phyloP scores from a whole-genome alignment of 106 monocot genomes.

The Vanilla planifolia region DNA sequence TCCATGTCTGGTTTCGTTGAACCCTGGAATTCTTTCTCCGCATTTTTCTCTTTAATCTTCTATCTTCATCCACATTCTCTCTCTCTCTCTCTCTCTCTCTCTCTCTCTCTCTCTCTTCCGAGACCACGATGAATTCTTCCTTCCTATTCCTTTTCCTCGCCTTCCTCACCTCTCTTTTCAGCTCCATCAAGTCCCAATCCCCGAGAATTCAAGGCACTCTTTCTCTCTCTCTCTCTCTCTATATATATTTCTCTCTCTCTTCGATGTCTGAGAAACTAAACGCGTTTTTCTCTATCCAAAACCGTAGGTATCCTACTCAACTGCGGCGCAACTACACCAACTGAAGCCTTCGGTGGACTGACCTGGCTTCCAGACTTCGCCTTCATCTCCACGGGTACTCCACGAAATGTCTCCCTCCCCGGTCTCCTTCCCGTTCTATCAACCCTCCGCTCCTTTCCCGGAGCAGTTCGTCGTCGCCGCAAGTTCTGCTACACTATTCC shows the following conservation, averaged over 20 bases:
- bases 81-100: background rate
- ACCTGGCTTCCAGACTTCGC: conserved; percentile 44
- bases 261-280: too few relatives aligned
- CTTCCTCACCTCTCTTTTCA: background rate
- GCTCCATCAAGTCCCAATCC: background rate
- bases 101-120: background rate
- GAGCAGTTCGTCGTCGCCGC: conserved; percentile 14
- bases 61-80: background rate
- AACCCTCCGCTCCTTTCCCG: conserved; percentile 69
- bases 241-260: background rate
- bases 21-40: too few relatives aligned
- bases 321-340: conserved; percentile 36
- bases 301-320: conserved; percentile 33
- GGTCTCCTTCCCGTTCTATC: conserved; percentile 52
- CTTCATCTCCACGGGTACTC: conserved; percentile 34
- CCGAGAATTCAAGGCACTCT: conserved; percentile 3
- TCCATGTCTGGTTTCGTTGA: too few relatives aligned
- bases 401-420: conserved; percentile 25
- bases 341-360: conserved; percentile 13
- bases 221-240: background rate
- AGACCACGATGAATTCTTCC: background rate
- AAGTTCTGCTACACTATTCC: conserved; percentile 81
- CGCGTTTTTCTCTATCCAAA: background rate
- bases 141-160: conserved; percentile 1
- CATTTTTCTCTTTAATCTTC: too few relatives aligned